Evolutionary conservation across 495 filamentous ascomycete species (phyloP).

Genomic region (Cryomyces antarcticus): DNA sequence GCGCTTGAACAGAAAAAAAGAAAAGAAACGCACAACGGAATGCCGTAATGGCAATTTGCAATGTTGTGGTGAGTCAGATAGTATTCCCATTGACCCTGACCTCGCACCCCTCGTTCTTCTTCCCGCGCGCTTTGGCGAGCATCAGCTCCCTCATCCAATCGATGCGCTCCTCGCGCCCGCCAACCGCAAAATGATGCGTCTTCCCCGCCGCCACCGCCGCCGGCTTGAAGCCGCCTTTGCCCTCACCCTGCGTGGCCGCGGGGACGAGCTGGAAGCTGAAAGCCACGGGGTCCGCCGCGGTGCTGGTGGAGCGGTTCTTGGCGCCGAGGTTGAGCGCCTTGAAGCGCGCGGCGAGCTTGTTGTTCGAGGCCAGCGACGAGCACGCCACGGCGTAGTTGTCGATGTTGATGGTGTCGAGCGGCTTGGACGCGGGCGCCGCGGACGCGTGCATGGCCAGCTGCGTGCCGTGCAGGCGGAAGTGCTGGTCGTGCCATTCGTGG

Average conservation of each 20-base stretch:
- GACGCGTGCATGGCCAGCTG: conserved; percentile 65
- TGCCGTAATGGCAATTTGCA: no score
- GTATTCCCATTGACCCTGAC: conserved; percentile 66
- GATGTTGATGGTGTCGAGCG: conserved; percentile 73
- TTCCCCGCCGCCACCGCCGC: conserved; percentile 28
- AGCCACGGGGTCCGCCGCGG: conserved; percentile 31
- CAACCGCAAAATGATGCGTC: conserved; percentile 87
- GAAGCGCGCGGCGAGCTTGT: conserved; percentile 72
- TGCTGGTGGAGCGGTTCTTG: conserved; percentile 8
- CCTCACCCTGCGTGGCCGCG: conserved; percentile 24
- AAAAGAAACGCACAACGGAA: no score
- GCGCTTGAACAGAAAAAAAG: no score
- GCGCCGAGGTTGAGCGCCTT: conserved; percentile 49
- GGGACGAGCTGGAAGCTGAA: conserved; percentile 90
- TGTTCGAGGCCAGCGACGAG: conserved; percentile 46
- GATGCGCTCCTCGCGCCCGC: conserved; percentile 68
- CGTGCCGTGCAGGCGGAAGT: conserved; percentile 72
- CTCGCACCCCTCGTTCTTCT: conserved; percentile 62
- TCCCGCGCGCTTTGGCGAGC: conserved; percentile 76
- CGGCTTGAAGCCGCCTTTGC: neutral
- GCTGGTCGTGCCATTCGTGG: conserved; percentile 84
- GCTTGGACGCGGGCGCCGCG: conserved; percentile 29
- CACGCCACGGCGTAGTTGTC: conserved; percentile 92
- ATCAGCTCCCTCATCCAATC: conserved; percentile 98
- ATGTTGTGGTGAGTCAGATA: conserved; percentile 26